Base-by-base conservation (phyloP, 345 rosid genomes). In the Isatis tinctoria region DNA sequence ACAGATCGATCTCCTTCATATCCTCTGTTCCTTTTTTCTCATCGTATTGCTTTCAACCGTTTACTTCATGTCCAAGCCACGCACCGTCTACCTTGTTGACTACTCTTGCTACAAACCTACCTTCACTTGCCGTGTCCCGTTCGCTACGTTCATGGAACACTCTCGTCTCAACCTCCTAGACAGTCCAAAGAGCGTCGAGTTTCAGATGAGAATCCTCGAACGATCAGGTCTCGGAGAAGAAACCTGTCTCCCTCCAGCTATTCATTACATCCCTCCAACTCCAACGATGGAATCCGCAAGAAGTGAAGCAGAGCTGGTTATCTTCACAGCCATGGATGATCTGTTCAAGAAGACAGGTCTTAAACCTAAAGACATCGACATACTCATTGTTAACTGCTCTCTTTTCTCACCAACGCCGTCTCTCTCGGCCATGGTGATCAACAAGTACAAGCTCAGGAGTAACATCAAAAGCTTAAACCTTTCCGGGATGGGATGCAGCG, bases 401-500 rank as follows among this genome's bases (percentile, higher is more conserved):
- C 74, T 90, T 0, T 86, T 90, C 69, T 90, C 93, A 0, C 93
- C 93, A 9, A 88, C 96, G 0, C 96, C 96, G 1, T 90, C 93
- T 14, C 66, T 90, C 13, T 85, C 96, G 1, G 93, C 96, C 10
- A 90, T 90, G 93, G 76, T 90, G 32, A 80, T 90, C 16, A 90
- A 90, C 70, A 88, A 87, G 68, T 90, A 85, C 82, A 86, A 85
- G 75, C 84, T 90, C n/a, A 78, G 93, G 60, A 90, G 96, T 79
- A 88, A 88, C 73, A 84, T 90, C 12, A 90, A 82, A 77, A 90
- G 93, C 81, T 85, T 85, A 51, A 88, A 90, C 80, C 85, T 90
- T 7, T 85, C 91, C 4, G 96, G 96, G 14, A 90, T 90, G 96
- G 96, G 96, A 5, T 88, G 96, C 68, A 88, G 93, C 39, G 96